Evolutionary conservation across 495 filamentous ascomycete genomes (phyloP).

Genomic region (Letharia lupina): DNA sequence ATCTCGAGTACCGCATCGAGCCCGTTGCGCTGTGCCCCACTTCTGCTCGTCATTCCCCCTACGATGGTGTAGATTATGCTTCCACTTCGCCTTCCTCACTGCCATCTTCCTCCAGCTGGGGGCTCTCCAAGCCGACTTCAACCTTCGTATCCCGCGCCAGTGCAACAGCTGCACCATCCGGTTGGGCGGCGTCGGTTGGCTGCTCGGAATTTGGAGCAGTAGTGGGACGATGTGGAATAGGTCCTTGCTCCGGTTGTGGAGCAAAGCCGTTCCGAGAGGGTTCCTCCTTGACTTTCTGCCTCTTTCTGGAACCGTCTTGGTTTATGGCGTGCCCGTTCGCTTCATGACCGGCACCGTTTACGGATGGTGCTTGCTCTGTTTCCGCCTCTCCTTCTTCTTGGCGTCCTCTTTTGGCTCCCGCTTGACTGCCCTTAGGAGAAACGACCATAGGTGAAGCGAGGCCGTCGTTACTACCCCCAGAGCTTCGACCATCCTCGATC

Average conservation of each 20-base stretch:
- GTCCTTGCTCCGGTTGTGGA: not conserved
- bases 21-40: not conserved
- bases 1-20: not conserved
- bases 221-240: not conserved
- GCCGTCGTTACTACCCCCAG: not conserved
- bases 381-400: slow-evolving; percentile 3
- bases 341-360: slow-evolving; percentile 1
- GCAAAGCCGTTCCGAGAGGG: not conserved
- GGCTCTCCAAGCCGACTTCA: slow-evolving; percentile 14
- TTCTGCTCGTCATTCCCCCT: not conserved
- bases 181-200: not conserved
- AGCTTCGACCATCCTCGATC: slow-evolving; percentile 6
- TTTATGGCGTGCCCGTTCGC: not conserved
- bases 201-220: slow-evolving; percentile 2
- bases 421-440: not conserved
- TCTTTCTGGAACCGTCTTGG: slow-evolving; percentile 13
- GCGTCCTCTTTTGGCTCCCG: slow-evolving; percentile 12
- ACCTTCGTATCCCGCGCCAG: not conserved
- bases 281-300: slow-evolving; percentile 10
- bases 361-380: not conserved
- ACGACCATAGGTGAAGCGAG: not conserved
- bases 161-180: not conserved
- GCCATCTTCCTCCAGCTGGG: slow-evolving; percentile 19
- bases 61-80: slow-evolving; percentile 6
- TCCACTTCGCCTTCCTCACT: slow-evolving; percentile 25